phyloP scores from a whole-genome alignment of 371 early-diverging fungal genomes.

The Catenaria anguillulae region DNA sequence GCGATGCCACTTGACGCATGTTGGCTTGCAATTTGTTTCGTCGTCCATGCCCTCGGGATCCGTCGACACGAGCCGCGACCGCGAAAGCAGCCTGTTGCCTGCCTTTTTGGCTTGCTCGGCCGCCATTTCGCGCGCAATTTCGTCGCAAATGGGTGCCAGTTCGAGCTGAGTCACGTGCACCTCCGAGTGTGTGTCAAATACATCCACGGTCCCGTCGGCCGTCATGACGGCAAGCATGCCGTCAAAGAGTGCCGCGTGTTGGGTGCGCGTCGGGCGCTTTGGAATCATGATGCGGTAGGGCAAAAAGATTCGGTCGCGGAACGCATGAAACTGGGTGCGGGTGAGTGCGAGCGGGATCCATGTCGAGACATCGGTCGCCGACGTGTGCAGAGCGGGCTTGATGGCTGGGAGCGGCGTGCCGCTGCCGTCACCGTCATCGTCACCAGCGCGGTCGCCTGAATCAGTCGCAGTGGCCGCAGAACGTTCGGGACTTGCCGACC shows the following conservation, averaged over 20 bases:
- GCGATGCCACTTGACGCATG: neutral
- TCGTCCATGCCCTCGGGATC: neutral
- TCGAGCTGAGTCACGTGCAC: neutral
- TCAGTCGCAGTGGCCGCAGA: too few species aligned
- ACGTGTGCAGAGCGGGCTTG: too few species aligned
- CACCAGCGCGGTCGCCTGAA: too few species aligned
- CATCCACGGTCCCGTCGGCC: neutral
- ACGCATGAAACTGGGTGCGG: neutral
- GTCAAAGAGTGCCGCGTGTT: neutral
- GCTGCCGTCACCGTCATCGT: neutral
- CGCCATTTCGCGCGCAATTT: neutral
- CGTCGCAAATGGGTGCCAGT: neutral
- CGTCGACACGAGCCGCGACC: neutral
- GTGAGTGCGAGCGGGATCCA: neutral
- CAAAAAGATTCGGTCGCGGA: neutral
- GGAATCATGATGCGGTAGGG: neutral
- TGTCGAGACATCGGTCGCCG: neutral
- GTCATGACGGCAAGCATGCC: neutral
- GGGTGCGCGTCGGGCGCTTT: neutral
- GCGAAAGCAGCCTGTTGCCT: neutral
- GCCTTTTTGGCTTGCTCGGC: neutral
- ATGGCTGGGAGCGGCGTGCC: neutral
- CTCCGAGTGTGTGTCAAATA: neutral
- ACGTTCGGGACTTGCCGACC: neutral
- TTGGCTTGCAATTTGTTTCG: neutral